These are phyloP conservation scores for Naematelia aurantialba DNA, from an alignment of 768 basidiomycete species.

Conservation along the genomic window DNA sequence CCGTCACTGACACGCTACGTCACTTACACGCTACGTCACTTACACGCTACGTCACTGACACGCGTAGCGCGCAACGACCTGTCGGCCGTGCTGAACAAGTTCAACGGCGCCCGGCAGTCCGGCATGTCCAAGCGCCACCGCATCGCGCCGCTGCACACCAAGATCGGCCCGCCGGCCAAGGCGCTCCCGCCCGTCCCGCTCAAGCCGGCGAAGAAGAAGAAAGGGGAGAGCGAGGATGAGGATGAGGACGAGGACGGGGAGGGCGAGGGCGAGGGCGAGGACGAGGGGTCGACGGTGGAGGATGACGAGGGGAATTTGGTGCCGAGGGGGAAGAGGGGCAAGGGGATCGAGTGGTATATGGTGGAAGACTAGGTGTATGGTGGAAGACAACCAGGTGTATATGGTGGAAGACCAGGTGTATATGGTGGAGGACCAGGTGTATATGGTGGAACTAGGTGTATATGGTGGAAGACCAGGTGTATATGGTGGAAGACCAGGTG, in stretches of 20 bases:
- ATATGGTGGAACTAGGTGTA: too few species aligned
- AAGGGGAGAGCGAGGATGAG: slow-evolving; percentile 32
- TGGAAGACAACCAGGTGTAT: too few species aligned
- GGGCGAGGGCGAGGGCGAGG: slow-evolving; percentile 29
- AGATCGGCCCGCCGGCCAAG: slow-evolving; percentile 41
- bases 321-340: slow-evolving; percentile 19
- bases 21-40: too few species aligned
- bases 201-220: slow-evolving; percentile 40
- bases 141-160: slow-evolving; percentile 38
- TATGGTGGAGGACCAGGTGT: too few species aligned
- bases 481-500: too few species aligned
- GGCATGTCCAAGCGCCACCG: slow-evolving; percentile 35
- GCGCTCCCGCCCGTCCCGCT: slow-evolving; percentile 38
- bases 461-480: too few species aligned
- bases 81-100: slow-evolving; percentile 30
- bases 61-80: slow-evolving; percentile 41
- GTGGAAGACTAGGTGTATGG: slow-evolving; percentile 43
- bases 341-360: slow-evolving; percentile 21
- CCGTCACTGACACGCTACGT: too few species aligned
- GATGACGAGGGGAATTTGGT: slow-evolving; percentile 8
- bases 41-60: too few species aligned
- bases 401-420: too few species aligned
- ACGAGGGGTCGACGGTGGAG: slow-evolving; percentile 23
- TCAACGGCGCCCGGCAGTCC: slow-evolving; percentile 26
- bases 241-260: slow-evolving; percentile 35